Percentiles rank a stretch among this genome's conserved stretches.
These are phyloP conservation scores for Ashbya aceris DNA, from an alignment of 1,139 yeast genomes.

Conservation along the genomic window DNA sequence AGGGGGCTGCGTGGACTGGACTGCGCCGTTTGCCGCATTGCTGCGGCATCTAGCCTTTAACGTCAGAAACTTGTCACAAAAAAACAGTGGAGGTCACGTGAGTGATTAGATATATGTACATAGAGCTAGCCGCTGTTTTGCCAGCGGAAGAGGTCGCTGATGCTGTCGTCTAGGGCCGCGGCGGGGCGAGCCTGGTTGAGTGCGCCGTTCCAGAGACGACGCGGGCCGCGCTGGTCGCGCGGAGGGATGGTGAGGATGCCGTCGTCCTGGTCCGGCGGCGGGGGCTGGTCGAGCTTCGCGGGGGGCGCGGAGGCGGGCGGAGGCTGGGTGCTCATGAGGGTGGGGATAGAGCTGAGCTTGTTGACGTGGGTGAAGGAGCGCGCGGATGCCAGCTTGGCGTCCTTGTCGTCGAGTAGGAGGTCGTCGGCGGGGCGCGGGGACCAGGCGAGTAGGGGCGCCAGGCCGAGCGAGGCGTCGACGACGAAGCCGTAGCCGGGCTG, in stretches of 20 bases:
- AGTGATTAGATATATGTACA: too few species aligned
- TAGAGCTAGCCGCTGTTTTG: constrained; percentile 13
- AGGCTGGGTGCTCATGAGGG: constrained; percentile 1
- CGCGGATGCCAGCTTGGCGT: not conserved
- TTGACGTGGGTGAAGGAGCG: not conserved
- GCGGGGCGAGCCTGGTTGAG: constrained; percentile 1
- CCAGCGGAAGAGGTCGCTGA: constrained; percentile 22
- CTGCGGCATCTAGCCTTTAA: too few species aligned
- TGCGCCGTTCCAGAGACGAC: constrained; percentile 12
- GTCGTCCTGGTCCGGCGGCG: not conserved
- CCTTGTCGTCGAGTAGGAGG: not conserved
- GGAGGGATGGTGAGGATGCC: constrained; percentile 6
- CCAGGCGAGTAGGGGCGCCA: constrained; percentile 26
- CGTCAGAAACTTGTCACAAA: too few species aligned
- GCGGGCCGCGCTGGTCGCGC: constrained; percentile 11
- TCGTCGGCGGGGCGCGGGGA: constrained; percentile 10
- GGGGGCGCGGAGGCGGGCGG: not conserved
- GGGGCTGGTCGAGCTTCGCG: not conserved
- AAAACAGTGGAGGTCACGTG: too few species aligned
- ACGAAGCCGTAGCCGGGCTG: constrained; percentile 18
- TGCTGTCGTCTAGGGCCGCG: constrained; percentile 9
- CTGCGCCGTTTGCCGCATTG: too few species aligned
- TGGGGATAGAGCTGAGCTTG: constrained; percentile 3
- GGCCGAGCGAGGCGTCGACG: constrained; percentile 28
- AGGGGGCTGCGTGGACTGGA: too few species aligned